Base-by-base conservation (phyloP, 192 early-diverging fungal genomes). In the Coemansia sp. region DNA sequence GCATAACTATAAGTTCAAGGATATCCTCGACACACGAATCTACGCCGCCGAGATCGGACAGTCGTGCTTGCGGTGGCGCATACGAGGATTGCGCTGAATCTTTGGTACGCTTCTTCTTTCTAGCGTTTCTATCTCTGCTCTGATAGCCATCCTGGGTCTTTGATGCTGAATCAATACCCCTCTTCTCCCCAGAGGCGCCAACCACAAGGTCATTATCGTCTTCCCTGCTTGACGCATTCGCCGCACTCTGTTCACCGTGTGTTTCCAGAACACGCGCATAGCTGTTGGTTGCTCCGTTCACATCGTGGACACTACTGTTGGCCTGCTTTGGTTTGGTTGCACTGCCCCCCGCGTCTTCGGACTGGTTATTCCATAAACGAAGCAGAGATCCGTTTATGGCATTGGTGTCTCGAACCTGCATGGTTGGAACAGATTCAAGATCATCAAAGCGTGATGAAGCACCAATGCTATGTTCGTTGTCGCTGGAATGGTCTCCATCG, bases 1-100 rank as follows among this genome's bases (percentile, higher is more conserved):
- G 96, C 88, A 97, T 91, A 13, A 85, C 92, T 64, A 99, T 88
- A 50, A 96, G 85, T 65, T 97, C 92, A 66, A 96, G 80, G 20
- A 97, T 83, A 55, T 96, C 93, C 55, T 89, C 90, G 37, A 96
- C 88, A 74, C 88, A 90, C n/a, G 85, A 50, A 50, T 98, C 97
- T 28, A 99, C 88, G 2, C 97, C 97, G 68, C 92, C 97, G 34
- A 99, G 68, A 76, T 96, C 91, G 17, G 79, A 67, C 25, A 97
- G 79, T 37, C 85, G 71, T 6, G 85, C 74, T 0, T 82, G 76
- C 14, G 92, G 90, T 10, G 76, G 62, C 34, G 55, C 55, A 31
- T 70, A 54, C 23, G 61, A 47, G 22, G 69, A 50, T 5, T 20
- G 57, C 13, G 57, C 62, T 3, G 71, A 40, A 15, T 42, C 59